Base-by-base conservation (phyloP, 257 asterid species). In the Solanum lycopersicoides region DNA sequence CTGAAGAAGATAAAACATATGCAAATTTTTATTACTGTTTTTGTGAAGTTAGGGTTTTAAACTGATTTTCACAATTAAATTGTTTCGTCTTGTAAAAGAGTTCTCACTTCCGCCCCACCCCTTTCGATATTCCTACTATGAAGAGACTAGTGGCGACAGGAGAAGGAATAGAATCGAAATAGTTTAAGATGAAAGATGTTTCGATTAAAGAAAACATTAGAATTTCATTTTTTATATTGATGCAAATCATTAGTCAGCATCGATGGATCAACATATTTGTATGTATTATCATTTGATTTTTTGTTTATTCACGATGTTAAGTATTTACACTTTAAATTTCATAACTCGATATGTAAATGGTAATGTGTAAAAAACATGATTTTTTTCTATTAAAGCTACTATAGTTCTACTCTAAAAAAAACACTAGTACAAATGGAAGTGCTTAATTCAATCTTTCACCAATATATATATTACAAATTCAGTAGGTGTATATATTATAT, bases 261-360 rank as follows among this genome's bases (percentile, higher is more conserved):
- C 5, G 65, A 20, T 20, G 12, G 12, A 56, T 18, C 25, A 56
- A 56, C n/a, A 3, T 0, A 0, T 56, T 18, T 20, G 21, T 56
- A 56, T 56, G 65, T 56, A 56, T 56, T 56, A 7, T 56, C 65
- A 56, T 56, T 0, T 7, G n/a, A 56, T 2, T 18, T 56, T 18
- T 28, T 42, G 7, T 56, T 56, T 0, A 56, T 1, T 56, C 2
- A 56, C 4, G 11, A 3, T 1, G 4, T 0, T 20, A 7, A 56
- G 5, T 56, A 56, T 56, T 56, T 7, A 0, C 2, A 56, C 12
- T 56, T 20, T 56, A 56, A 4, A 56, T 20, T 11, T 56, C 12
- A 20, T 20, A 11, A 56, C 12, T 56, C 5, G 65, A 56, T 0
- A 11, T 18, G 4, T 18, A 7, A 11, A 18, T 20, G 25, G 4